These are phyloP conservation scores for Mycena indigotica DNA, from an alignment of 768 basidiomycete genomes.

Conservation along the genomic window DNA sequence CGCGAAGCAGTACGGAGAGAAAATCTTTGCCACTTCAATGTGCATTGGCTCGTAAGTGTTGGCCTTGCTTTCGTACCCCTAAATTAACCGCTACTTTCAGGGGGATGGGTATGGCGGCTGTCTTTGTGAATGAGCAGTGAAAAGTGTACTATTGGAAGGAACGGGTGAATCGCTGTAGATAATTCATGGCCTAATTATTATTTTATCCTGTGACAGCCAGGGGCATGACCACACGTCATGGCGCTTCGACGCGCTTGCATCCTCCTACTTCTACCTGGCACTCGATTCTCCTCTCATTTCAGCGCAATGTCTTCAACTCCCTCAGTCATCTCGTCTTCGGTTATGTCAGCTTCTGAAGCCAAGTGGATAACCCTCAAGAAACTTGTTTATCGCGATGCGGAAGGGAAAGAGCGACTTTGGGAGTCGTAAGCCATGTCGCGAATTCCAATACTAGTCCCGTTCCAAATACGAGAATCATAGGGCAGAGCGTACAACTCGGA, in stretches of 20 bases:
- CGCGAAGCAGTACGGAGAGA: slow-evolving; percentile 72
- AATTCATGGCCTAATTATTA: neutral
- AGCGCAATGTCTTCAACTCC: slow-evolving; percentile 6
- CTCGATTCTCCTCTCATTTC: no score
- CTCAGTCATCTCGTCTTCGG: slow-evolving; percentile 49
- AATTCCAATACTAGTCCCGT: neutral
- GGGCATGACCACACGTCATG: no score
- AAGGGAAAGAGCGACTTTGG: slow-evolving; percentile 83
- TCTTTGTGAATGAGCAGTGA: slow-evolving; percentile 84
- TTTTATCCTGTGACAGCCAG: no score
- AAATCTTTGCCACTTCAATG: slow-evolving; percentile 89
- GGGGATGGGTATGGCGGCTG: slow-evolving; percentile 89
- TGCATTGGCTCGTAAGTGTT: slow-evolving; percentile 59
- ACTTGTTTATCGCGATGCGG: slow-evolving; percentile 77
- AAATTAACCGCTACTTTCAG: slow-evolving; percentile 16
- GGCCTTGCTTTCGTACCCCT: neutral
- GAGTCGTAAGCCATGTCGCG: slow-evolving; percentile 45
- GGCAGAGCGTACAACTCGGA: slow-evolving; percentile 81
- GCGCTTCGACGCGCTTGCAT: neutral
- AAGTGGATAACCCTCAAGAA: slow-evolving; percentile 89
- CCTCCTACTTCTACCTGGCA: neutral
- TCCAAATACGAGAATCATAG: slow-evolving; percentile 13
- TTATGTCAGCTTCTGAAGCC: slow-evolving; percentile 57
- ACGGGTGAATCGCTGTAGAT: neutral
- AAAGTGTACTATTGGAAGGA: neutral